Base-by-base conservation (phyloP, 345 rosid species). In the Brassica incana region DNA sequence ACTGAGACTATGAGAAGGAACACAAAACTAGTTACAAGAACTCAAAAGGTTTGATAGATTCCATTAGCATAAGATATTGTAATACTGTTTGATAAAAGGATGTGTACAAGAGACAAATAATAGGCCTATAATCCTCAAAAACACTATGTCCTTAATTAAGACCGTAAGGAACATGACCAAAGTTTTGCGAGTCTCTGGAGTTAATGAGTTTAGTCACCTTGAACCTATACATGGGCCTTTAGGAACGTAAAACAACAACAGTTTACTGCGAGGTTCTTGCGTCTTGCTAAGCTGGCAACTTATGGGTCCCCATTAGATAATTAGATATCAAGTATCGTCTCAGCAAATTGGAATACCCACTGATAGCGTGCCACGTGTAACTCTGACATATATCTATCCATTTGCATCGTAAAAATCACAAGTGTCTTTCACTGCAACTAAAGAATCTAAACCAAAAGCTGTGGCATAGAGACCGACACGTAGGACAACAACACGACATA, bases 391-490 rank as follows among this genome's bases (percentile, higher is more conserved):
- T 66, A 35, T 67, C 59, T 25, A 67, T 75, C 72, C 66, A 8
- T 9, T 75, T 23, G 65, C 23, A 35, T 65, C 77, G 8, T 64
- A 10, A 38, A 71, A 50, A 62, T 38, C 10, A 77, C 65, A 71
- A 71, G 32, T 52, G 71, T 64, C 66, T n/a, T 58, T 52, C 69
- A 16, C 27, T 15, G 12, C 23, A 50, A 48, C 2, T 18, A 32
- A 25, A 71, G 33, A 65, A 67, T 65, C 62, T 30, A 40, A 50
- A 60, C 1, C 33, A 65, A 67, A 73, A 59, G 58, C 29, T 30
- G 15, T 79, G 82, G 78, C 35, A 1, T 20, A 79, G 78, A 79
- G 74, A 45, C 8, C 6, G 74, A 79, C 78, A 73, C 78, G n/a
- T 73, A 73, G 63, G 82, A 79, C 38, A 73, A n/a, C 40, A 59